These are phyloP conservation scores for Lentinula sp. DNA, from an alignment of 768 basidiomycete genomes.

Conservation along the genomic window DNA sequence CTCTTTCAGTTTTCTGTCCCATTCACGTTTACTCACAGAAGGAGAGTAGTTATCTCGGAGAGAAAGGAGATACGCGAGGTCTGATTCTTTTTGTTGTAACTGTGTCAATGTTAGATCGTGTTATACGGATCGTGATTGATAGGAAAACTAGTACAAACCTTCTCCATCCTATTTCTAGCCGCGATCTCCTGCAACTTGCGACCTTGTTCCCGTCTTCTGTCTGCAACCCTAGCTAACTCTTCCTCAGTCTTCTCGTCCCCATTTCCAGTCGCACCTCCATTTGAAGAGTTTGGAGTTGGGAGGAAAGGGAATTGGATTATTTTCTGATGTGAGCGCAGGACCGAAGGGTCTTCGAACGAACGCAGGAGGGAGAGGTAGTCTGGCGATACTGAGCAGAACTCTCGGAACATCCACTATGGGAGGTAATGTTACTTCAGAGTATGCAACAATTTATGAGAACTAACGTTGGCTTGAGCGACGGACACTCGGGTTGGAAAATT, in stretches of 20 bases:
- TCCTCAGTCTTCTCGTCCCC: conserved; percentile 88
- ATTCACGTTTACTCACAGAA: conserved; percentile 34
- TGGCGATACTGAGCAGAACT: conserved; percentile 74
- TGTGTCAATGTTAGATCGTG: conserved; percentile 17
- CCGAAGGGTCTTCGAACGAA: conserved; percentile 57
- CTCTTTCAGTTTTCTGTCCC: conserved; percentile 60
- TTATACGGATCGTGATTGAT: background rate
- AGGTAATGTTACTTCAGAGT: background rate
- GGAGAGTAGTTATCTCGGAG: conserved; percentile 43
- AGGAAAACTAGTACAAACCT: conserved; percentile 36
- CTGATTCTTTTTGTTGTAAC: conserved; percentile 72
- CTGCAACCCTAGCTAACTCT: conserved; percentile 70
- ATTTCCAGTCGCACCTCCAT: conserved; percentile 15
- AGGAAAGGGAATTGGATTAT: conserved; percentile 88
- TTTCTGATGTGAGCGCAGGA: conserved; percentile 57
- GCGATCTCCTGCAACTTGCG: conserved; percentile 88
- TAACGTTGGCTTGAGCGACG: conserved; percentile 67
- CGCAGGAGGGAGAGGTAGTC: conserved; percentile 72
- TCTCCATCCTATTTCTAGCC: conserved; percentile 78
- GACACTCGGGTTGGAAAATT: conserved; percentile 86
- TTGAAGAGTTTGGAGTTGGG: conserved; percentile 22
- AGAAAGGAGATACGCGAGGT: conserved; percentile 57
- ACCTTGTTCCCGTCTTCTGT: conserved; percentile 82
- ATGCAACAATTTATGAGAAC: conserved; percentile 13
- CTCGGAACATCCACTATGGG: conserved; percentile 83